Evolutionary conservation across 306 rosid species (phyloP).

Genomic region (Vigna radiata): DNA sequence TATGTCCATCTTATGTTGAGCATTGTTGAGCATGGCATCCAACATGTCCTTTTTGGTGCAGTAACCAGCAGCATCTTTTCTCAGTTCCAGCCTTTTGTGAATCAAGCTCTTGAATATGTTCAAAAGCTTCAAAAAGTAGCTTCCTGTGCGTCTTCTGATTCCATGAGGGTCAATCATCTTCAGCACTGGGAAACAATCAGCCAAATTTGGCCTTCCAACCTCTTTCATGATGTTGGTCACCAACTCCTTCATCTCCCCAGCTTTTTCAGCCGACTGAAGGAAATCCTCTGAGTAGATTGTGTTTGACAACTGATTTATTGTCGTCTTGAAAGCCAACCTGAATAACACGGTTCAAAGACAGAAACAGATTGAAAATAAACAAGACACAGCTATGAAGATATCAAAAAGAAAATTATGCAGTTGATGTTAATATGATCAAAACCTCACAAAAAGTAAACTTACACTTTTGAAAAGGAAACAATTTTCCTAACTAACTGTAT

Average conservation of each 20-base stretch:
- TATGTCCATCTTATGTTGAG: constrained; percentile 1
- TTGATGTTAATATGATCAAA: too few species aligned
- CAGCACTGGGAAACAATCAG: constrained; percentile 46
- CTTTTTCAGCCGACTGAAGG: constrained; percentile 18
- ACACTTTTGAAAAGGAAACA: background rate
- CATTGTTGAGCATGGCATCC: constrained; percentile 31
- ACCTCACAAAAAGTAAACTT: too few species aligned
- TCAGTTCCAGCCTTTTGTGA: background rate
- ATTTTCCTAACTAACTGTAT: background rate
- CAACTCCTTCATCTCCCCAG: constrained; percentile 39
- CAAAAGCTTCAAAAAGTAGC: constrained; percentile 20
- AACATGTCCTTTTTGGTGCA: constrained; percentile 34
- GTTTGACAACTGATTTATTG: constrained; percentile 53
- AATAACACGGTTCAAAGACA: background rate
- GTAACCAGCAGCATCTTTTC: constrained; percentile 7
- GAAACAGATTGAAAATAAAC: background rate
- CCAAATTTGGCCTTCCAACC: constrained; percentile 41
- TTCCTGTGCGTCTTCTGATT: constrained; percentile 25
- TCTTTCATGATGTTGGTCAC: constrained; percentile 38
- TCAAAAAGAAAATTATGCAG: too few species aligned
- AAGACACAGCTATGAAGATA: too few species aligned
- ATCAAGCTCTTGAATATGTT: constrained; percentile 19
- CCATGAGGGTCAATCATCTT: constrained; percentile 48
- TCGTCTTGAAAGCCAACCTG: constrained; percentile 48
- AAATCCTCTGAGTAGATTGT: constrained; percentile 60